Conservation (phyloP, 306 rosid genomes). For the Prunus padus region DNA sequence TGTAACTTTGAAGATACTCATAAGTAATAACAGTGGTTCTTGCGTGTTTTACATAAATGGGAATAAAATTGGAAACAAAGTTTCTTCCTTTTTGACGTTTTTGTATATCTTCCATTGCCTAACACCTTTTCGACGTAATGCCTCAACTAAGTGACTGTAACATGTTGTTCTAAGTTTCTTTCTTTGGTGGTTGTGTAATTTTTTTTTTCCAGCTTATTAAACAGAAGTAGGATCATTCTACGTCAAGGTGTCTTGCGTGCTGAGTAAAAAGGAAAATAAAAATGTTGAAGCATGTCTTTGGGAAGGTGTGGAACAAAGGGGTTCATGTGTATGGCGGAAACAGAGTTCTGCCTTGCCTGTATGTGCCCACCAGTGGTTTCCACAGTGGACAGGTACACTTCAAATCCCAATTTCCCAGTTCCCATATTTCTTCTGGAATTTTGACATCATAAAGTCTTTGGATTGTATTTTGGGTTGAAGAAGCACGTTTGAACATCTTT, state of each 20-base stretch:
- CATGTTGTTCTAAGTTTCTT: background rate
- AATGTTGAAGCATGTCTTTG: constrained; percentile 65
- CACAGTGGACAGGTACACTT: constrained; percentile 61
- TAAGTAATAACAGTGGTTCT: background rate
- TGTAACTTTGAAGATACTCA: background rate
- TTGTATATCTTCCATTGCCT: background rate
- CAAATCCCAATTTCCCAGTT: constrained; percentile 4
- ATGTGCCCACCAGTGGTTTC: constrained; percentile 45
- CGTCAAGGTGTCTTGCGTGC: constrained; percentile 5
- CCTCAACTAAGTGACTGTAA: background rate
- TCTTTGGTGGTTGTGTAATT: background rate
- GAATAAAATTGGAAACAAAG: background rate
- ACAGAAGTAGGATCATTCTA: background rate
- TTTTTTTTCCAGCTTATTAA: background rate
- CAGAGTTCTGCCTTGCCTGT: constrained; percentile 39
- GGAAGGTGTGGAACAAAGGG: constrained; percentile 42
- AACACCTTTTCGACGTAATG: constrained; percentile 12
- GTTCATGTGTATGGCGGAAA: constrained; percentile 41
- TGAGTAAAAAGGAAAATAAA: constrained; percentile 9
- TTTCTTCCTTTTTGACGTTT: background rate
- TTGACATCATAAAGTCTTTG: background rate
- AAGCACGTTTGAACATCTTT: background rate
- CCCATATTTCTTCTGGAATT: background rate
- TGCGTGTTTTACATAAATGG: background rate
- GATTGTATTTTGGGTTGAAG: background rate